Base-by-base conservation (phyloP, 805 yeast species). In the Hanseniaspora meyeri region DNA sequence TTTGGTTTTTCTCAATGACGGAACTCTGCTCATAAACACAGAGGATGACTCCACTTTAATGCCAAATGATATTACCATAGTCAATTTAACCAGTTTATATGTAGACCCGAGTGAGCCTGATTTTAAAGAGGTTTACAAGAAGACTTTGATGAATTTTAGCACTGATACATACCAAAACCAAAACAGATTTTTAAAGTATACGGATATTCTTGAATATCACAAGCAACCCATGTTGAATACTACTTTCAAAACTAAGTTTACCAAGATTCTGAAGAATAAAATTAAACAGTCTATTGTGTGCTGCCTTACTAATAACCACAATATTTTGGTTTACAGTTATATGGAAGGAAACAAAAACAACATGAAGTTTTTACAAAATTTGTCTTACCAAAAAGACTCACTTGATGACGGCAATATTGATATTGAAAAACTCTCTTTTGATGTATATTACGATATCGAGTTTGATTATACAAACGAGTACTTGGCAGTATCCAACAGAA, bases 401-500 rank as follows among this genome's bases (percentile, higher is more conserved):
- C 5, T 14, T 19, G 24, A 34, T 17, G 17, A 20, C 32, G 40
- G 34, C 4, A n/a, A 45, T n/a, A 36, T 34, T 11, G 38, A 36
- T 16, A 12, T 43, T 4, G 27, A 20, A 0, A 17, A 45, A 14
- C 42, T 46, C 9, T 34, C 31, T 1, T 39, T 38, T 34, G 49
- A 31, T 29, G 14, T 53, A 10, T 53, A 38, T 31, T 53, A 53
- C 29, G 57, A 53, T 29, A 32, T 34, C 12, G 49, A 27, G 20
- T 53, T 53, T 53, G 57, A 53, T n/a, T 34, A 14, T 24, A 19
- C 46, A 11, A 56, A 54, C 38, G 57, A 58, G 24, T 46, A 59
- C 14, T 39, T 66, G 19, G 68, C 69, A 6, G 62, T 64, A 1
- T 38, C 67, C 43, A 68, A 68, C 11, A 65, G 62, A 45, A 67